Percentiles rank a stretch among this genome's conserved stretches.
Evolutionary conservation across 352 stramenopile genomes (phyloP).

Genomic region (Phytophthora chlamydospora): DNA sequence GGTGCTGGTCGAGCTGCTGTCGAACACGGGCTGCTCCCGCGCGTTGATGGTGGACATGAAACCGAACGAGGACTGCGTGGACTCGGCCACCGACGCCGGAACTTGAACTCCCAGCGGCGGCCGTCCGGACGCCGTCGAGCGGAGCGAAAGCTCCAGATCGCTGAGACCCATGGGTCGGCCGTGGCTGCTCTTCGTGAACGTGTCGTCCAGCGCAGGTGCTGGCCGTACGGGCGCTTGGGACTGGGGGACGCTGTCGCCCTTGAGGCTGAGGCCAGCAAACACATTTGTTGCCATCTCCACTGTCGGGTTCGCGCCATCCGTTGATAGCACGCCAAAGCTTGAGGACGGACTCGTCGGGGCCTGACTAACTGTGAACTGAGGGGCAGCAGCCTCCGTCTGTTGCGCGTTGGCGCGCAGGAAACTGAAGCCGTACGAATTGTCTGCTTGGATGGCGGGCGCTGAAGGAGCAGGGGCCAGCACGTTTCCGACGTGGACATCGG

Average conservation of each 20-base stretch:
- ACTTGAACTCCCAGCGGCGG: constrained; percentile 5
- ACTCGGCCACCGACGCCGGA: constrained; percentile 16
- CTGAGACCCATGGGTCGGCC: constrained; percentile 53
- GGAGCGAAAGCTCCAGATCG: constrained; percentile 45
- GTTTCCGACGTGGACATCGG: constrained; percentile 26
- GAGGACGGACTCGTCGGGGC: constrained; percentile 40
- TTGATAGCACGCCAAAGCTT: constrained; percentile 44
- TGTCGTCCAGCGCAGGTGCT: constrained; percentile 36
- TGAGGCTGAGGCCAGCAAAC: constrained; percentile 63
- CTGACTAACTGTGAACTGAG: constrained; percentile 24
- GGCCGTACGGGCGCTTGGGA: constrained; percentile 14
- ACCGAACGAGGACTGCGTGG: constrained; percentile 52
- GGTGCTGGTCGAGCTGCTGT: constrained; percentile 41
- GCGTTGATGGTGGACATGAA: constrained; percentile 51
- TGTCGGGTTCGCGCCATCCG: constrained; percentile 14
- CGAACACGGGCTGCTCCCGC: constrained; percentile 20
- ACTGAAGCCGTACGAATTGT: constrained; percentile 52
- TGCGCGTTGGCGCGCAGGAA: constrained; percentile 43
- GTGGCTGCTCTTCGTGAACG: constrained; percentile 47
- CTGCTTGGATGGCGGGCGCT: constrained; percentile 22
- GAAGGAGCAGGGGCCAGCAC: constrained; percentile 13
- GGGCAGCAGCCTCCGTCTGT: constrained; percentile 10
- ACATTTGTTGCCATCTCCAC: constrained; percentile 42
- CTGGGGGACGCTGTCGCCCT: constrained; percentile 21
- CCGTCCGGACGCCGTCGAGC: constrained; percentile 33